A percentile compares a stretch with the other conserved stretches of the same genome.
Evolutionary conservation across 305 asterid species (phyloP).

Genomic region (Petunia hybrid): DNA sequence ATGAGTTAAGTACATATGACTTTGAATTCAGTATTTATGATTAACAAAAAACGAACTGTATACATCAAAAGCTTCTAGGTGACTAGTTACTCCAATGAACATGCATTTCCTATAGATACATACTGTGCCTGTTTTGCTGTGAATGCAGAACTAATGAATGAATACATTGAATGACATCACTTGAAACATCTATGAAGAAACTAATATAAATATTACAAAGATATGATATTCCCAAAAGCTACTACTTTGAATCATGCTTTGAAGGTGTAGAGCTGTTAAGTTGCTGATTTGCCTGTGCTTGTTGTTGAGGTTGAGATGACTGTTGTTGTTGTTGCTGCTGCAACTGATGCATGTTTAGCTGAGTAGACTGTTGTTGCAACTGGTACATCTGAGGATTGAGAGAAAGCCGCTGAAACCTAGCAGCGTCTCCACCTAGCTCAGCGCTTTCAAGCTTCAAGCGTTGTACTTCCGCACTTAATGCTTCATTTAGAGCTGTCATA

Average conservation of each 20-base stretch:
- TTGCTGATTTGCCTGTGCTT: slow-evolving; percentile 39
- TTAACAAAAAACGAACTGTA: slow-evolving; percentile 20
- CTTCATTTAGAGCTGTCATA: slow-evolving; percentile 79
- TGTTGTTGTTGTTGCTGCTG: slow-evolving; percentile 51
- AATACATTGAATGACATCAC: slow-evolving; percentile 44
- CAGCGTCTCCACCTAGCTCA: slow-evolving; percentile 62
- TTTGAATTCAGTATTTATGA: slow-evolving; percentile 11
- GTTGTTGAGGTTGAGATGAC: slow-evolving; percentile 44
- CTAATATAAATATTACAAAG: slow-evolving; percentile 12
- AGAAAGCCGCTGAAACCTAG: slow-evolving; percentile 82
- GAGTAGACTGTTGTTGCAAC: slow-evolving; percentile 55
- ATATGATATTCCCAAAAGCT: slow-evolving; percentile 36
- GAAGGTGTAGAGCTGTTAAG: slow-evolving; percentile 52
- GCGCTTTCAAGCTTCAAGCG: slow-evolving; percentile 77
- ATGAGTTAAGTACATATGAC: slow-evolving; percentile 8
- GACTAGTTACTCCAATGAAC: slow-evolving; percentile 25
- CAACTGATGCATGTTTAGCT: slow-evolving; percentile 60
- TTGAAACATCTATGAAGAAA: slow-evolving; percentile 25
- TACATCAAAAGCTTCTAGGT: not conserved
- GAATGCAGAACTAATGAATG: slow-evolving; percentile 59
- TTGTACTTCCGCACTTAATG: slow-evolving; percentile 80
- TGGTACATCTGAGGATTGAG: slow-evolving; percentile 77
- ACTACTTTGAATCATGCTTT: slow-evolving; percentile 56
- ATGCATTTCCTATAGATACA: slow-evolving; percentile 28
- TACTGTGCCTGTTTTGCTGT: slow-evolving; percentile 27